Base-by-base conservation (phyloP, 257 asterid genomes). In the Knoxia roxburghii region DNA sequence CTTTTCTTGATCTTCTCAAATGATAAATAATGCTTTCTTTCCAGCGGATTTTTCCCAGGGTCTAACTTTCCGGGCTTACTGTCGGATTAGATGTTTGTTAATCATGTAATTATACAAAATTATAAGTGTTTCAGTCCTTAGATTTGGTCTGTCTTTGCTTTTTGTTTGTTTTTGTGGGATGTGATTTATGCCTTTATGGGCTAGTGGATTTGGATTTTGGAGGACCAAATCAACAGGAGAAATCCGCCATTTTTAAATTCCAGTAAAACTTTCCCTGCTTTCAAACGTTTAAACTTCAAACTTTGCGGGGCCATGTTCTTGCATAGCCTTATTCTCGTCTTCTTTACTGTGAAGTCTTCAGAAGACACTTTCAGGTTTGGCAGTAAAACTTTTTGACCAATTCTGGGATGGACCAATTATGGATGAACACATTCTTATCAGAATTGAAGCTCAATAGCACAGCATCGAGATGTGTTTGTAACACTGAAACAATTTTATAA, bases 121-220 rank as follows among this genome's bases (percentile, higher is more conserved):
- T n/a, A n/a, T 68, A 56, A 53, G 57, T 30, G 29, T 9, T 56
- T 55, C 46, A 14, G 30, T 55, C 35, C 62, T 24, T 33, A 35
- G 68, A 60, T 69, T 60, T 70, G 59, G 21, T 52, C 21, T 55
- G 64, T 68, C 46, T 41, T 61, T 70, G 53, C 48, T 26, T 61
- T 61, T 63, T 70, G 74, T 61, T 62, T 71, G 67, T 14, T 58
- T 32, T 41, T 58, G 49, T 6, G 61, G 49, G 49, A 30, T 65
- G 69, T 65, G 61, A 50, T 65, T 46, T 53, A 50, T 50, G 61
- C n/a, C 32, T 8, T 65, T 21, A n/a, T 65, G 59, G n/a, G 50
- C 17, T 50, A 32, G 48, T 35, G 70, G 59, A 32, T 65, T 50
- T 65, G 70, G 60, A 65, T 15, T 65, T 50, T 65, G 70, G 60